Conservation (phyloP, 78 protist species). For the Tieghemostelium lacteum region DNA sequence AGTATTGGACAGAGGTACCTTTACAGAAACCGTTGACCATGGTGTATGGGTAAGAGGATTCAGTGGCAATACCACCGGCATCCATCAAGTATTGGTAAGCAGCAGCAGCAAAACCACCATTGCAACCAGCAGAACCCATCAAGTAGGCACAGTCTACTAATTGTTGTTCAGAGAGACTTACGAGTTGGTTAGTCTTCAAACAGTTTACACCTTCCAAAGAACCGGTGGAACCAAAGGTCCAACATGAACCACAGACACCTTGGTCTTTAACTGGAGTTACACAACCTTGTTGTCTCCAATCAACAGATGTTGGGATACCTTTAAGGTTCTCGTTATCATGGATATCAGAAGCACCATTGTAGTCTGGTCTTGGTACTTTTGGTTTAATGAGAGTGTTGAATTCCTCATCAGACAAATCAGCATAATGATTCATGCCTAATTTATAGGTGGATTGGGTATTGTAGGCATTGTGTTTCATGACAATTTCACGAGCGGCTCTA, state of each 20-base stretch:
- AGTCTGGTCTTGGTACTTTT: slow-evolving; percentile 35
- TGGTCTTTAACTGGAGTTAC: slow-evolving; percentile 93
- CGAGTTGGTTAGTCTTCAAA: slow-evolving; percentile 14
- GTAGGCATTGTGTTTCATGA: slow-evolving; percentile 69
- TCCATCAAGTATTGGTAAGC: slow-evolving; percentile 79
- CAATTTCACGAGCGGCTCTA: slow-evolving; percentile 55
- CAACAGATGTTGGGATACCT: slow-evolving; percentile 60
- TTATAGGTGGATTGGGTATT: slow-evolving; percentile 17
- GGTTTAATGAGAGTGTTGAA: slow-evolving; percentile 63
- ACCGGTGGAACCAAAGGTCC: slow-evolving; percentile 90
- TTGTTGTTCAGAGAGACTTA: slow-evolving; percentile 84
- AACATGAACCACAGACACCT: slow-evolving; percentile 90
- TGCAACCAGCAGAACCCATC: slow-evolving; percentile 60
- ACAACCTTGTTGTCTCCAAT: slow-evolving; percentile 82
- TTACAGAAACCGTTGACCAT: slow-evolving; percentile 79
- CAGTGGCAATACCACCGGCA: slow-evolving; percentile 79
- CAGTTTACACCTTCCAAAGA: slow-evolving; percentile 81
- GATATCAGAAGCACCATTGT: slow-evolving; percentile 38
- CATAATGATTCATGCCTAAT: slow-evolving; percentile 86
- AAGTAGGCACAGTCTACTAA: slow-evolving; percentile 68
- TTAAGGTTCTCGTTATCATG: slow-evolving; percentile 49
- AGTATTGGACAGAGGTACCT: not conserved
- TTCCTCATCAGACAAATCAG: slow-evolving; percentile 86
- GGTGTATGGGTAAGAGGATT: slow-evolving; percentile 84
- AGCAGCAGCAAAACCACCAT: slow-evolving; percentile 75